Evolutionary conservation across 441 rosid genomes (phyloP).

Genomic region (Brassica balearica): DNA sequence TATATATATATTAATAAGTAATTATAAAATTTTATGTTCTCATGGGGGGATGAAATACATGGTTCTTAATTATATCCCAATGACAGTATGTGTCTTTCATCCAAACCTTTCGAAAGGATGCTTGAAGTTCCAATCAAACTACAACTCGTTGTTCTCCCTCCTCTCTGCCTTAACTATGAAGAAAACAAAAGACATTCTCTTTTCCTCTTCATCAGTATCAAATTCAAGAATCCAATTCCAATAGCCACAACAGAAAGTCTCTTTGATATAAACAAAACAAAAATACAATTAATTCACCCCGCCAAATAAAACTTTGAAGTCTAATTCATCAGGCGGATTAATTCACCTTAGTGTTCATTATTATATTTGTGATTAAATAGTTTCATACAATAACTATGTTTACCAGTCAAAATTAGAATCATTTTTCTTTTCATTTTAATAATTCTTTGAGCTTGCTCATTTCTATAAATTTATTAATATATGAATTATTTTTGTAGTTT

Average conservation of each 20-base stretch:
- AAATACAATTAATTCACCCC: not conserved
- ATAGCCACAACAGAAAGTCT: conserved; percentile 32
- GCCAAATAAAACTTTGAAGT: not conserved
- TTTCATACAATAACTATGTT: not conserved
- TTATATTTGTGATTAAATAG: not conserved
- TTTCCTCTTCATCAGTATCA: conserved; percentile 29
- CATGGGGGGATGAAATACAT: too few species aligned
- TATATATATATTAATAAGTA: too few species aligned
- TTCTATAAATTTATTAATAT: not conserved
- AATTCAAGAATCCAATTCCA: conserved; percentile 45
- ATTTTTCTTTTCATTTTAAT: not conserved
- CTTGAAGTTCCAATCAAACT: conserved; percentile 34
- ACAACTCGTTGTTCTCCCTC: conserved; percentile 31
- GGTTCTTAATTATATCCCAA: not conserved
- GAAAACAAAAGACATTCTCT: conserved; percentile 35
- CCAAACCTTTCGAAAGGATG: conserved; percentile 24
- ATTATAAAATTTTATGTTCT: too few species aligned
- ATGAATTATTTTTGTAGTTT: not conserved
- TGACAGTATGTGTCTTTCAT: not conserved
- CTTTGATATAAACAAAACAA: conserved; percentile 31
- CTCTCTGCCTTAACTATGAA: conserved; percentile 45
- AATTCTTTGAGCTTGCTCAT: not conserved
- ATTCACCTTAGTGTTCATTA: not conserved
- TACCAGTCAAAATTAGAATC: not conserved
- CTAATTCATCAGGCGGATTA: not conserved